phyloP scores from a whole-genome alignment of 352 stramenopile genomes.

The Globisporangium ultimum region DNA sequence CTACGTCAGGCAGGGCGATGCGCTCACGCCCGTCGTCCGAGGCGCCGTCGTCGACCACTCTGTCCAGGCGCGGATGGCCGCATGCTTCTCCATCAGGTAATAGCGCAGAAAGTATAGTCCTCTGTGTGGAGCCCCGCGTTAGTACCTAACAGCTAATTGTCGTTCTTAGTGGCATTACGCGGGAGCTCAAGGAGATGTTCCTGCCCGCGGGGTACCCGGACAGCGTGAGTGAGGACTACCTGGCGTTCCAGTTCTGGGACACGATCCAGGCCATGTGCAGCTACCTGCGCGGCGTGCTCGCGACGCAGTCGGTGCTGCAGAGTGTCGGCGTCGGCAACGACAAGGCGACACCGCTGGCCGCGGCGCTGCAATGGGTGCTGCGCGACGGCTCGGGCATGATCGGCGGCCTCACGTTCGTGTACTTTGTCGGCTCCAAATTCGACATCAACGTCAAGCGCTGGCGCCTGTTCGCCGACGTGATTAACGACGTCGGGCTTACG shows the following conservation, averaged over 20 bases:
- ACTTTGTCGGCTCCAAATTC: constrained; percentile 86
- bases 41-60: constrained; percentile 8
- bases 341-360: constrained; percentile 61
- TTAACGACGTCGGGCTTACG: constrained; percentile 94
- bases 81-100: constrained; percentile 25
- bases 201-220: constrained; percentile 81
- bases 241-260: constrained; percentile 95
- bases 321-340: constrained; percentile 92
- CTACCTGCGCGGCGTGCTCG: constrained; percentile 93
- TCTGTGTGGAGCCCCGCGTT: background rate
- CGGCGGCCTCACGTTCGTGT: constrained; percentile 93
- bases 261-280: constrained; percentile 93
- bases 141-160: background rate
- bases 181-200: constrained; percentile 85
- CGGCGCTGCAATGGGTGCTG: constrained; percentile 77
- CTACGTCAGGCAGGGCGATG: constrained; percentile 43
- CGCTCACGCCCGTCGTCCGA: constrained; percentile 21
- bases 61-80: constrained; percentile 3
- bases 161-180: constrained; percentile 28
- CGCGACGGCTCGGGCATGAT: constrained; percentile 83
- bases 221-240: constrained; percentile 89
- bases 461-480: constrained; percentile 94
- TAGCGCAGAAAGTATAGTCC: too few species aligned
- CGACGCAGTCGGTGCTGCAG: constrained; percentile 90
- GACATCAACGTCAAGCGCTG: constrained; percentile 96